These are phyloP conservation scores for Mycosphaerella sp. DNA, from an alignment of 2,329 filamentous ascomycete species.

Conservation along the genomic window DNA sequence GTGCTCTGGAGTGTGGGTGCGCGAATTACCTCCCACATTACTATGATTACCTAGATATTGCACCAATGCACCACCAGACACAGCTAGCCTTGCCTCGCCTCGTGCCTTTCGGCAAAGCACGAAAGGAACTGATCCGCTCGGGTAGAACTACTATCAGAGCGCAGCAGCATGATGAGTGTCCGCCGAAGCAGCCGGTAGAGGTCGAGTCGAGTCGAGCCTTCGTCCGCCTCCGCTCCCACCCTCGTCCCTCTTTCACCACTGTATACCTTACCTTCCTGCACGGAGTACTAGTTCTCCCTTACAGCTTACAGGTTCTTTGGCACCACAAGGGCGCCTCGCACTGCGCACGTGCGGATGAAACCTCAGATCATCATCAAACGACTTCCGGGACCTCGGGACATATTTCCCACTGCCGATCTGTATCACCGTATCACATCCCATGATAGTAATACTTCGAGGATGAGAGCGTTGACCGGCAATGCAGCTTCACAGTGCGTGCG, in stretches of 20 bases:
- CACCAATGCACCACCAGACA: background rate
- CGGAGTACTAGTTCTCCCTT: no score
- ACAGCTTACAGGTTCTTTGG: no score
- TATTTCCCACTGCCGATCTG: background rate
- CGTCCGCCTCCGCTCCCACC: background rate
- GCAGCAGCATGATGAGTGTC: background rate
- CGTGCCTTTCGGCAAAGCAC: background rate
- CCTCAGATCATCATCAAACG: background rate
- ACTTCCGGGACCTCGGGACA: background rate
- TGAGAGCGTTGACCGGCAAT: no score
- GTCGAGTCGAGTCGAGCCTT: background rate
- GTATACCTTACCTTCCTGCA: no score
- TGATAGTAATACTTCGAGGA: no score
- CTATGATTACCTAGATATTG: background rate
- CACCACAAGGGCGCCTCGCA: background rate
- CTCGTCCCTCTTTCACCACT: no score
- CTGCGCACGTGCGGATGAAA: background rate
- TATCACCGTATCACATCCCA: background rate
- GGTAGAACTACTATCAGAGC: no score
- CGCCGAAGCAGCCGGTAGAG: background rate
- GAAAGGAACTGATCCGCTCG: background rate
- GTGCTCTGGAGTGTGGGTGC: background rate
- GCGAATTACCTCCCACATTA: background rate
- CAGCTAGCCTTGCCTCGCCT: background rate
- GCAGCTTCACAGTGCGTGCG: no score